Percentiles rank a stretch among this genome's conserved stretches.
Conservation (phyloP, 1,284 basidiomycete species). For the Papiliotrema flavescens region DNA sequence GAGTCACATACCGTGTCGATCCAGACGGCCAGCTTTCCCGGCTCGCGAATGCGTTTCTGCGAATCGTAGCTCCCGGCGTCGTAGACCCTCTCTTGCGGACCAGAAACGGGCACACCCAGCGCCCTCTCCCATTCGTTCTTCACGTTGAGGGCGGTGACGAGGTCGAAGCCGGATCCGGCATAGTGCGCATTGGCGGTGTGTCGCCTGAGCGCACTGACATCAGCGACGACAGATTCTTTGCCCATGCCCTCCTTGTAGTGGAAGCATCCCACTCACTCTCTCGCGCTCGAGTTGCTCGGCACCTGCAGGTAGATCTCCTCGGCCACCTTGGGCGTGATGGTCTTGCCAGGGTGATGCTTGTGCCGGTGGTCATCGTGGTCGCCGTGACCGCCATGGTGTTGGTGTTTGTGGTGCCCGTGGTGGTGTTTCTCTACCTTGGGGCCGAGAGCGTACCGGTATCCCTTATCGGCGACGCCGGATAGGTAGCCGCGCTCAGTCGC, state of each 20-base stretch:
- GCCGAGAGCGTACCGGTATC: neutral
- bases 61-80: slow-evolving; percentile 42
- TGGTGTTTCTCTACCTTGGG: neutral
- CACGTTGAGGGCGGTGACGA: slow-evolving; percentile 42
- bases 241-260: neutral
- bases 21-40: slow-evolving; percentile 42
- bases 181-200: slow-evolving; percentile 45
- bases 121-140: slow-evolving; percentile 47
- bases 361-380: slow-evolving; percentile 4
- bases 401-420: slow-evolving; percentile 3
- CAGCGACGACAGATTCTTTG: neutral
- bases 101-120: slow-evolving; percentile 41
- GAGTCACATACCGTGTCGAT: slow-evolving; percentile 42
- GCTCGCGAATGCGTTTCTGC: slow-evolving; percentile 34
- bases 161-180: slow-evolving; percentile 47
- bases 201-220: slow-evolving; percentile 29
- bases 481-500: neutral
- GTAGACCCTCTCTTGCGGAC: slow-evolving; percentile 41
- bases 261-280: slow-evolving; percentile 28
- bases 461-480: neutral
- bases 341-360: neutral
- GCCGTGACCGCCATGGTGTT: neutral
- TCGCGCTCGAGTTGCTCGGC: slow-evolving; percentile 38
- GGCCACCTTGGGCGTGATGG: slow-evolving; percentile 33
- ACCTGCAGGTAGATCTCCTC: slow-evolving; percentile 45